Base-by-base conservation (phyloP, 306 rosid genomes). In the Hippophae rhamnoides region DNA sequence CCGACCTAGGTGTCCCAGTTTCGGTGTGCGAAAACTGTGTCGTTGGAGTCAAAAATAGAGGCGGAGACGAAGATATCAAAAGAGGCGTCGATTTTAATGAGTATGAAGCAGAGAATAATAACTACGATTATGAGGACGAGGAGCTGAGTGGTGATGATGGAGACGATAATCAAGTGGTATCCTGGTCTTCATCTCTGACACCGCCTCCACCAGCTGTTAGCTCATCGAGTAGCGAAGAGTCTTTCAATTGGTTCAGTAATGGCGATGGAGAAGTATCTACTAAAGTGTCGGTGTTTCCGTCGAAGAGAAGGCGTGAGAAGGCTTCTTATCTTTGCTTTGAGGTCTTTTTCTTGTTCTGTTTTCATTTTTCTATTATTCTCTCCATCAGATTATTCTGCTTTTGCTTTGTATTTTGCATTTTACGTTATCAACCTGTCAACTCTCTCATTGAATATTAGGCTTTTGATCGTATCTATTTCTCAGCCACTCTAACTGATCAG, bases 11-110 rank as follows among this genome's bases (percentile, higher is more conserved):
- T 7, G 80, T 79, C 72, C 72, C 96, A 3, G 71, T 85, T 43
- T 80, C 90, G 0, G 63, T 81, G 1, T 88, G 96, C 58, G 72
- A 71, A 57, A 58, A 47, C 8, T 88, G 96, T 55, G 75, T 78
- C 42, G 73, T 64, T 0, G 73, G 75, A 8, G 60, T 58, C 9
- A 67, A 53, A 61, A 12, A 47, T 31, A 43, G 64, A n/a, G 62
- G 7, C 60, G 67, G 4, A 3, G 74, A 56, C 4, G 78, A 69
- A 52, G 10, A 78, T 59, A 86, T 84, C 66, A 64, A 71, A 23
- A 78, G 67, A 9, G 80, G 56, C 54, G 79, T 53, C 54, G 79
- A 77, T 75, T 84, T 79, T 61, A 70, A 69, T 3, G 78, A 75
- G 1, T 23, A 64, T n/a, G 75, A 74, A 7, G 23, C 60, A 8